These are phyloP conservation scores for Heterobasidion annosum DNA, from an alignment of 1,284 basidiomycete species.

Conservation along the genomic window DNA sequence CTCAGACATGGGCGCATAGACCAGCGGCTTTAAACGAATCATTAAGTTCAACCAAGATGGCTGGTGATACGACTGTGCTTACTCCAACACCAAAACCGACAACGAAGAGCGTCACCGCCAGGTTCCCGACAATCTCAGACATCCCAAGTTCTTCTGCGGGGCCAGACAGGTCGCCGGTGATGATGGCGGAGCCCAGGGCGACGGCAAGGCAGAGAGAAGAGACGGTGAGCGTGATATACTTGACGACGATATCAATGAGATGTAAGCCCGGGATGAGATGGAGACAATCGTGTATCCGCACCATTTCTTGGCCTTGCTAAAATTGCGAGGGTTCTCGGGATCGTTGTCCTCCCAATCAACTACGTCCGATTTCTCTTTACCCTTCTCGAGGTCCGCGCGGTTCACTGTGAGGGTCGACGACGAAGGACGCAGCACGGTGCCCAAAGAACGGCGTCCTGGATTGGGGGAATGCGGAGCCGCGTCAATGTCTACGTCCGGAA, in stretches of 20 bases:
- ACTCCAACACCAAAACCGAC: slow-evolving; percentile 14
- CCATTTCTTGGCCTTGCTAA: slow-evolving; percentile 18
- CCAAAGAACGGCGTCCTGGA: too few species aligned
- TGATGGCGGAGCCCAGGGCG: slow-evolving; percentile 26
- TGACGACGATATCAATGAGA: slow-evolving; percentile 18
- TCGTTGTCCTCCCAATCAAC: slow-evolving; percentile 23
- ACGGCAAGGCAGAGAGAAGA: slow-evolving; percentile 36
- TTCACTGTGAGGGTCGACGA: neutral
- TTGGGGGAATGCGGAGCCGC: too few species aligned
- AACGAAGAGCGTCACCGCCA: slow-evolving; percentile 23
- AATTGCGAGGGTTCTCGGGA: slow-evolving; percentile 26
- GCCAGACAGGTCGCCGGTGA: slow-evolving; percentile 38
- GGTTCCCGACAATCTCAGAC: slow-evolving; percentile 15
- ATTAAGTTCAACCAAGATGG: slow-evolving; percentile 2
- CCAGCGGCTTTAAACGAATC: slow-evolving; percentile 21
- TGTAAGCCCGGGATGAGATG: neutral
- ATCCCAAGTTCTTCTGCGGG: slow-evolving; percentile 26
- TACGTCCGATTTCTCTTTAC: slow-evolving; percentile 16
- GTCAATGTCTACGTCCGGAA: neutral
- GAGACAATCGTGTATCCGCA: slow-evolving; percentile 1
- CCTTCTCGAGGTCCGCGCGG: neutral
- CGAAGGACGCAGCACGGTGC: too few species aligned
- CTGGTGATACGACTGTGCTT: slow-evolving; percentile 1
- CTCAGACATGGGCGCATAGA: slow-evolving; percentile 43
- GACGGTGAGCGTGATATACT: slow-evolving; percentile 31